phyloP scores from a whole-genome alignment of 768 basidiomycete species.

The Leucocoprinus sp. region DNA sequence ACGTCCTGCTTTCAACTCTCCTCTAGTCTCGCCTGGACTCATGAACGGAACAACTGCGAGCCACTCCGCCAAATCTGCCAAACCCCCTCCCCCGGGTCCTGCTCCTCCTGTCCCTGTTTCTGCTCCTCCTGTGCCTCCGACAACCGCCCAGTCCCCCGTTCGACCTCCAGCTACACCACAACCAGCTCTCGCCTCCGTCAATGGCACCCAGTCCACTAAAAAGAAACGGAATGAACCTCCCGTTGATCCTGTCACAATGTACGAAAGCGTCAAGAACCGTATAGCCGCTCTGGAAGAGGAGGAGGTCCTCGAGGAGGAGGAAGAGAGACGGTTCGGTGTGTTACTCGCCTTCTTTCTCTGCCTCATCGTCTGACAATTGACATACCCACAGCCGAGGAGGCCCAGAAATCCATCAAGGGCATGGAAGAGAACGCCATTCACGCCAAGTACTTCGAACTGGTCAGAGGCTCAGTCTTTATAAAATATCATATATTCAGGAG shows the following conservation, averaged over 20 bases:
- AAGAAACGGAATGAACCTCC: slow-evolving; percentile 72
- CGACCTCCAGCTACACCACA: slow-evolving; percentile 15
- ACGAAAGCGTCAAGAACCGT: slow-evolving; percentile 80
- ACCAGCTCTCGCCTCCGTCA: slow-evolving; percentile 20
- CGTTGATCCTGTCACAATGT: slow-evolving; percentile 80
- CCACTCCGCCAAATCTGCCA: slow-evolving; percentile 30
- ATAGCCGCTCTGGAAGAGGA: slow-evolving; percentile 89
- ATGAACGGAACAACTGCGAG: slow-evolving; percentile 41
- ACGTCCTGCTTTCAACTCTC: slow-evolving; percentile 3
- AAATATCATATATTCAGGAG: slow-evolving; percentile 12
- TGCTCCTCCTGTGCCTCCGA: slow-evolving; percentile 49
- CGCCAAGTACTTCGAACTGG: slow-evolving; percentile 82
- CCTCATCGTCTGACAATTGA: slow-evolving; percentile 15
- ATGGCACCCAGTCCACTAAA: slow-evolving; percentile 31
- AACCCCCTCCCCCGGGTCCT: slow-evolving; percentile 49
- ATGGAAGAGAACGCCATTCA: slow-evolving; percentile 79
- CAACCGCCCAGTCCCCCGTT: slow-evolving; percentile 15
- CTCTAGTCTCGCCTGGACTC: slow-evolving; percentile 16
- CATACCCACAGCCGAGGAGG: slow-evolving; percentile 69
- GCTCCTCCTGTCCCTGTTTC: slow-evolving; percentile 54
- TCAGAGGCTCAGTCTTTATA: slow-evolving; percentile 28
- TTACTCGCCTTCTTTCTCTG: slow-evolving; percentile 13
- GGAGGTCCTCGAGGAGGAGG: slow-evolving; percentile 80
- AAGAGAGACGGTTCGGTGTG: slow-evolving; percentile 71
- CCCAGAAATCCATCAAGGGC: slow-evolving; percentile 77